Conservation (phyloP, 202 grass and related monocot species). For the Musa balbisiana region DNA sequence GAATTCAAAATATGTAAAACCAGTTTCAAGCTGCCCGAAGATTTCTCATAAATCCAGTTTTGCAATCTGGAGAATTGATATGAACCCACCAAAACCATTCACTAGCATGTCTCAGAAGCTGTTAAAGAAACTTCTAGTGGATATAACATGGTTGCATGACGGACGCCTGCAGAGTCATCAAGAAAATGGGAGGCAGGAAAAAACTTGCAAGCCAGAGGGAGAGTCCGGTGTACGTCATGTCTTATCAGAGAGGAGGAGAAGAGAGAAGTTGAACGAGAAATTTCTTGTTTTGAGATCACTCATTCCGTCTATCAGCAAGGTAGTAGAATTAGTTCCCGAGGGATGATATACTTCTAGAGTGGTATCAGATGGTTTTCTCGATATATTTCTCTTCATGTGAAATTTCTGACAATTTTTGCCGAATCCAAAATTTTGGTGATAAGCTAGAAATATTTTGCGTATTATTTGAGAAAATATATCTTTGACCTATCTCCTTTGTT, state of each 20-base stretch:
- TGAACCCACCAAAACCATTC: conserved; percentile 11
- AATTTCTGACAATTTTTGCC: no score
- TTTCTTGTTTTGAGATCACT: conserved; percentile 59
- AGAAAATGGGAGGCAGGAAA: conserved; percentile 10
- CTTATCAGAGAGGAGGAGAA: conserved; percentile 58
- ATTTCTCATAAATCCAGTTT: conserved; percentile 38
- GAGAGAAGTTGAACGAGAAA: conserved; percentile 85
- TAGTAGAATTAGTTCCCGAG: background rate
- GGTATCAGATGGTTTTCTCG: no score
- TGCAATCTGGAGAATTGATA: conserved; percentile 31
- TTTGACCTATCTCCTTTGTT: no score
- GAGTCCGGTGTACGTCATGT: conserved; percentile 36
- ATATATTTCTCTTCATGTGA: no score
- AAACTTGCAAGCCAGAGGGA: conserved; percentile 12
- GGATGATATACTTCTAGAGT: no score
- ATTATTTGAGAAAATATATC: no score
- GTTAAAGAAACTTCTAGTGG: conserved; percentile 58
- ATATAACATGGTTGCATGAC: conserved; percentile 27
- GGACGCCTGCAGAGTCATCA: background rate
- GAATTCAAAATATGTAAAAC: conserved; percentile 18
- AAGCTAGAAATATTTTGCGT: no score
- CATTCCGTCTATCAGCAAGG: conserved; percentile 78
- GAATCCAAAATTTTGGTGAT: no score
- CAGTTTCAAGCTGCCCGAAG: background rate
- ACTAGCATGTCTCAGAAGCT: conserved; percentile 42